Conservation (phyloP, 768 basidiomycete genomes). For the Boletus tylopilopsis region DNA sequence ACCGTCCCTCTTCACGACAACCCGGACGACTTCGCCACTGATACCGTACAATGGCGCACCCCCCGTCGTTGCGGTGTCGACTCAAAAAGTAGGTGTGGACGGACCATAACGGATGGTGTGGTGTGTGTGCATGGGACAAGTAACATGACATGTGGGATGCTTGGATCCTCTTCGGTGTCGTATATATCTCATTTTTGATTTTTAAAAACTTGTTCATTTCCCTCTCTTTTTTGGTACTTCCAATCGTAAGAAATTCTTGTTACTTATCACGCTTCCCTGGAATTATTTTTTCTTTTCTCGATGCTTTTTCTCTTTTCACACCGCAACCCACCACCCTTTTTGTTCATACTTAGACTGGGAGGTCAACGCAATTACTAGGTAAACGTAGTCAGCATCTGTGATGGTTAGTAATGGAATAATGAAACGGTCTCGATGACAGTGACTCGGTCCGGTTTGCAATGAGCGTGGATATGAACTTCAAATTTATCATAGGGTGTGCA, state of each 20-base stretch:
- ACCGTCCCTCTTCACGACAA: conserved; percentile 8
- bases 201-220: background rate
- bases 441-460: no score
- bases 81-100: conserved; percentile 21
- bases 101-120: conserved; percentile 11
- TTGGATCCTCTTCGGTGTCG: background rate
- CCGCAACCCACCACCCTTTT: no score
- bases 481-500: no score
- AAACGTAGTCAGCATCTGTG: conserved; percentile 1
- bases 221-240: background rate
- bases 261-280: background rate
- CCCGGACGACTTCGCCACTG: conserved; percentile 24
- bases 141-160: background rate
- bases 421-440: no score
- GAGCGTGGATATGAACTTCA: no score
- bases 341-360: conserved; percentile 7
- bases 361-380: conserved; percentile 1
- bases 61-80: background rate
- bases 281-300: background rate
- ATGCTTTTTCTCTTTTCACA: conserved; percentile 1
- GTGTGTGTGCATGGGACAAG: no score
- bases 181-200: background rate
- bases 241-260: background rate
- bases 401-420: conserved; percentile 5
- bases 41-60: conserved; percentile 17